These are phyloP conservation scores for Rhodotorula mucilaginosa DNA, from an alignment of 1,284 basidiomycete genomes.

Conservation along the genomic window DNA sequence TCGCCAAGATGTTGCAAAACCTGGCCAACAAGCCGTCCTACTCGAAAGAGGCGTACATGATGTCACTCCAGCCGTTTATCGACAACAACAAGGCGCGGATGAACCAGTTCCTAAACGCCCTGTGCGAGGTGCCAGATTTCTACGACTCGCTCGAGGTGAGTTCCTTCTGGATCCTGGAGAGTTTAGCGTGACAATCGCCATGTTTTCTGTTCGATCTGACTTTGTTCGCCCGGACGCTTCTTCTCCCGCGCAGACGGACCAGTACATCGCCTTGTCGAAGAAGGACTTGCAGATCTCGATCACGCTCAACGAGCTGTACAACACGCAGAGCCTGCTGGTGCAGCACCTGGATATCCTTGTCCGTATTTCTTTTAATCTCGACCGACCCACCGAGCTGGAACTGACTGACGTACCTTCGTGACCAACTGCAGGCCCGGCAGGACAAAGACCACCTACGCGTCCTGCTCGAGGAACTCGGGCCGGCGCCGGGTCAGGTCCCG, in stretches of 20 bases:
- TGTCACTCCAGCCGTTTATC: conserved; percentile 94
- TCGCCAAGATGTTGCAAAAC: conserved; percentile 99
- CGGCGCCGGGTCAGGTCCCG: conserved; percentile 88
- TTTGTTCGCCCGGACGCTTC: no score
- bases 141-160: conserved; percentile 87
- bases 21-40: conserved; percentile 98
- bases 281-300: conserved; percentile 98
- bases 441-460: conserved; percentile 97
- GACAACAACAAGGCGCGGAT: conserved; percentile 97
- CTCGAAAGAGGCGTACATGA: conserved; percentile 98
- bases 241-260: conserved; percentile 65
- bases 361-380: conserved; percentile 47
- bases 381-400: background rate
- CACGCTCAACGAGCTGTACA: conserved; percentile 87
- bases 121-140: conserved; percentile 98
- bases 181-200: conserved; percentile 1
- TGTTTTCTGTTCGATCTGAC: conserved; percentile 51
- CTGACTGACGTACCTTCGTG: background rate
- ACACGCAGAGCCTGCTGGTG: conserved; percentile 55
- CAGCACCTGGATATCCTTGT: conserved; percentile 95
- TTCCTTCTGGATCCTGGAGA: conserved; percentile 44
- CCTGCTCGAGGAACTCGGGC: conserved; percentile 88
- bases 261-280: conserved; percentile 99
- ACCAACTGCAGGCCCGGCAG: conserved; percentile 72
- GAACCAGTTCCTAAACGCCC: conserved; percentile 91